Conservation (phyloP, 176 grass and related monocot species). For the Oryza punctata region DNA sequence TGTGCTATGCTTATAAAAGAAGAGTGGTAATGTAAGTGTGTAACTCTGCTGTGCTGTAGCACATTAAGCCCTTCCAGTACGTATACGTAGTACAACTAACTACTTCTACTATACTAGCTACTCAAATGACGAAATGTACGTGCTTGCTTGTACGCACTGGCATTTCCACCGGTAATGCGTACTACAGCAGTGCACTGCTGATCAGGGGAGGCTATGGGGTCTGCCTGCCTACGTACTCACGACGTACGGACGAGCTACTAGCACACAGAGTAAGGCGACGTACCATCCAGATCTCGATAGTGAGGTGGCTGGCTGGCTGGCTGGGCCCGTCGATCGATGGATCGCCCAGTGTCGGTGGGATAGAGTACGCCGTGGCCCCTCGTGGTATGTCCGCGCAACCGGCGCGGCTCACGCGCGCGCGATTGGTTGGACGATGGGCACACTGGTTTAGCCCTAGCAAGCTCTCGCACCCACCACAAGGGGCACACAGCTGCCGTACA, state of each 20-base stretch:
- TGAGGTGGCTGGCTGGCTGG: neutral
- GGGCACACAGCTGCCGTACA: neutral
- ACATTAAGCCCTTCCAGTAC: neutral
- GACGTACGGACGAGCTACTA: neutral
- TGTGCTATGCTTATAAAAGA: neutral
- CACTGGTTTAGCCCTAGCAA: neutral
- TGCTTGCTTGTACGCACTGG: neutral
- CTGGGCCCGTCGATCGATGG: neutral
- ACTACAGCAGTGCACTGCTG: neutral
- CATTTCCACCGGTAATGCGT: neutral
- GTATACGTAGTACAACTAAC: no score
- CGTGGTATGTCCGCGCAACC: slow-evolving; percentile 9
- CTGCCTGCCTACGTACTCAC: neutral
- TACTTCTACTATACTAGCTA: no score
- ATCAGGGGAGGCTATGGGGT: no score
- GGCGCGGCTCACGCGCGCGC: neutral
- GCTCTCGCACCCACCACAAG: neutral
- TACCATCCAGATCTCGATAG: neutral
- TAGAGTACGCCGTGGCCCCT: neutral
- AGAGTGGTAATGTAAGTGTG: neutral
- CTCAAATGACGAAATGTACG: no score
- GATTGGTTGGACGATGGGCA: no score
- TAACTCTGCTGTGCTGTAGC: neutral
- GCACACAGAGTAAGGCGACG: neutral
- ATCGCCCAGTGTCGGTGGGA: neutral